phyloP scores from a whole-genome alignment of 2,329 filamentous ascomycete species.

The Monilinia vaccinii-corymbosi region DNA sequence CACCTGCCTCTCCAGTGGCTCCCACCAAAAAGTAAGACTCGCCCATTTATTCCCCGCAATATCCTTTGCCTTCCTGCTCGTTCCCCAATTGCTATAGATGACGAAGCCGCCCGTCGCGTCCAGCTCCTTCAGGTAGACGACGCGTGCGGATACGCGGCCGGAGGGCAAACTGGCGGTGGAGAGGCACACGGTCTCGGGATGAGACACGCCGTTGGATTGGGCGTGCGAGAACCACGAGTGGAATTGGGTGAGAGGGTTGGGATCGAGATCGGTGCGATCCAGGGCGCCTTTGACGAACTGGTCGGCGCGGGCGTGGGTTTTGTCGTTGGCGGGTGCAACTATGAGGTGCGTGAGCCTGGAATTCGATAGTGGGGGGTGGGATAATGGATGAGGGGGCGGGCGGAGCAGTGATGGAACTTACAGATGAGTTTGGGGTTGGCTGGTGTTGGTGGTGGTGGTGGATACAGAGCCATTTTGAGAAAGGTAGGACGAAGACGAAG shows the following conservation, averaged over 20 bases:
- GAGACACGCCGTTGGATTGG: constrained; percentile 46
- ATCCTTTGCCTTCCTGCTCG: constrained; percentile 60
- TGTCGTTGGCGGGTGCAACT: constrained; percentile 57
- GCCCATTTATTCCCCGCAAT: constrained; percentile 67
- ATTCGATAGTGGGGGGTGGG: constrained; percentile 5
- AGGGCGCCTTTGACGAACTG: constrained; percentile 67
- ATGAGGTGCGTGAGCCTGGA: constrained; percentile 7
- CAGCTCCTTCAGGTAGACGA: constrained; percentile 94
- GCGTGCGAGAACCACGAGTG: constrained; percentile 79
- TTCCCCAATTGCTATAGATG: constrained; percentile 87
- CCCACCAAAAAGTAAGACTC: constrained; percentile 86
- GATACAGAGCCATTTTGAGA: constrained; percentile 26
- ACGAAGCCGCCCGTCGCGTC: constrained; percentile 68
- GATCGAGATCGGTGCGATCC: constrained; percentile 48
- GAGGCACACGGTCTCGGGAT: constrained; percentile 83
- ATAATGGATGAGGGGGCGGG: not conserved
- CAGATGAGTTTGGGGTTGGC: constrained; percentile 28
- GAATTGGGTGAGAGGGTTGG: constrained; percentile 73
- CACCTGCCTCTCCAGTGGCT: constrained; percentile 77
- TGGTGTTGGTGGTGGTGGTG: constrained; percentile 20
- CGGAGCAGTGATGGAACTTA: constrained; percentile 13
- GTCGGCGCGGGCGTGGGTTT: constrained; percentile 52
- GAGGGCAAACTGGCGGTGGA: constrained; percentile 77
- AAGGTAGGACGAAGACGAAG: constrained; percentile 13
- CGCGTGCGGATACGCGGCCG: constrained; percentile 73